Percentiles rank a stretch among this genome's conserved stretches.
These are phyloP conservation scores for Arctostaphylos glauca DNA, from an alignment of 148 eudicot genomes.

Conservation along the genomic window DNA sequence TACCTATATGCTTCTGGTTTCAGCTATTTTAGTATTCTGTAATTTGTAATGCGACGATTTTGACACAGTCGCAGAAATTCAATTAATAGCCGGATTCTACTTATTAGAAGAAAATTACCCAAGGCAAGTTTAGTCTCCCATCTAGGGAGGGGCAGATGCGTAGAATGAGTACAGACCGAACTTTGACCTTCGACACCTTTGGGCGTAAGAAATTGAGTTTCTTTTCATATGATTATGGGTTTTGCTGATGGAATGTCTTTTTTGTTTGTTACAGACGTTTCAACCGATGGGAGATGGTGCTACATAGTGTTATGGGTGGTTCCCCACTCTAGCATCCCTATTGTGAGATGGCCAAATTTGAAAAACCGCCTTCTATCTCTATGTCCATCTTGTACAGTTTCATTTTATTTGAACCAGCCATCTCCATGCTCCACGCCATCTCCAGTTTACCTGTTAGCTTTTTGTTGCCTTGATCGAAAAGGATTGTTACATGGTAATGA, in stretches of 20 bases:
- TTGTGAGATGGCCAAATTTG: conserved; percentile 49
- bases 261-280: conserved; percentile 43
- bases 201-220: neutral
- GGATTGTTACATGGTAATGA: conserved; percentile 70
- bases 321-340: conserved; percentile 44
- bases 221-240: neutral
- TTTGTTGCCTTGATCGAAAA: conserved; percentile 59
- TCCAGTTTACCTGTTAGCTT: conserved; percentile 49
- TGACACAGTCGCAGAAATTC: neutral
- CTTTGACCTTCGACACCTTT: neutral
- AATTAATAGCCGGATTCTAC: too few species aligned
- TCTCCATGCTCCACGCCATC: conserved; percentile 28
- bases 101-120: too few species aligned
- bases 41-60: neutral
- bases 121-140: neutral
- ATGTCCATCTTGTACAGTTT: conserved; percentile 60
- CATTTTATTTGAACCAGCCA: conserved; percentile 51
- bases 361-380: conserved; percentile 51
- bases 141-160: neutral
- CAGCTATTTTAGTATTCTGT: neutral
- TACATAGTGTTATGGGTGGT: conserved; percentile 69
- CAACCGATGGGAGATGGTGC: conserved; percentile 91
- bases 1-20: neutral
- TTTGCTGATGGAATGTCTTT: neutral
- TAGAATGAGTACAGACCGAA: neutral